These are phyloP conservation scores for Rhizopus arrhizus DNA, from an alignment of 371 early-diverging fungal genomes.

Conservation along the genomic window DNA sequence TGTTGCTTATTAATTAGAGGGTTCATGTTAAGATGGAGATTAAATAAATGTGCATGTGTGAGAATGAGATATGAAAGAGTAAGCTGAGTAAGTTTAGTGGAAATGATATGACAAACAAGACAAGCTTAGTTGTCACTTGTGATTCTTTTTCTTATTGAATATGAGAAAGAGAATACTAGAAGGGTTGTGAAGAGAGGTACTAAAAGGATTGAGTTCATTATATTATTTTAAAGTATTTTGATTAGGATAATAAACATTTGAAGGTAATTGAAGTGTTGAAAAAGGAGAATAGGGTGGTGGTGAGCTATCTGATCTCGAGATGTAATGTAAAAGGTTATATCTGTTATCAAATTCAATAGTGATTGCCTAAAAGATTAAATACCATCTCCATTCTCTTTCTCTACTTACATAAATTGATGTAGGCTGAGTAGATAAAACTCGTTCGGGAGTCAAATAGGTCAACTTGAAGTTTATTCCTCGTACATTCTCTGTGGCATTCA, in stretches of 20 bases:
- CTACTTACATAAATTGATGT: conserved; percentile 33
- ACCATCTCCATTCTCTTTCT: conserved; percentile 7
- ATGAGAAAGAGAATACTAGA: background rate
- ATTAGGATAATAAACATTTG: background rate
- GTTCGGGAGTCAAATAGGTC: conserved; percentile 33
- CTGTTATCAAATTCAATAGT: conserved; percentile 48
- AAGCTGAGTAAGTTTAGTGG: no score
- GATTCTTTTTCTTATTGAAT: background rate
- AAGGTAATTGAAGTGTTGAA: conserved; percentile 1
- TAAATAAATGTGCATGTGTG: no score
- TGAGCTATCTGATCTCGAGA: conserved; percentile 23
- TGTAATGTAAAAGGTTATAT: conserved; percentile 46
- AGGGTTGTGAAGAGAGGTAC: background rate
- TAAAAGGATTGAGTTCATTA: background rate
- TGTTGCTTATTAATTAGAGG: no score
- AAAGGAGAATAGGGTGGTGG: conserved; percentile 29
- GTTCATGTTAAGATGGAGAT: no score
- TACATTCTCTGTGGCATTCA: conserved; percentile 56
- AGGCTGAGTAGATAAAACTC: conserved; percentile 19
- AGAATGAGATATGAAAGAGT: no score
- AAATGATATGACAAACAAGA: no score
- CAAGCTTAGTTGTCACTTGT: no score
- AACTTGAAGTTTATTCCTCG: conserved; percentile 49
- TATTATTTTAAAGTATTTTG: background rate
- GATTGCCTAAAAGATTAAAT: conserved; percentile 31